Evolutionary conservation across 1,139 yeast genomes (phyloP).

Genomic region (Diutina scorzettiae): DNA sequence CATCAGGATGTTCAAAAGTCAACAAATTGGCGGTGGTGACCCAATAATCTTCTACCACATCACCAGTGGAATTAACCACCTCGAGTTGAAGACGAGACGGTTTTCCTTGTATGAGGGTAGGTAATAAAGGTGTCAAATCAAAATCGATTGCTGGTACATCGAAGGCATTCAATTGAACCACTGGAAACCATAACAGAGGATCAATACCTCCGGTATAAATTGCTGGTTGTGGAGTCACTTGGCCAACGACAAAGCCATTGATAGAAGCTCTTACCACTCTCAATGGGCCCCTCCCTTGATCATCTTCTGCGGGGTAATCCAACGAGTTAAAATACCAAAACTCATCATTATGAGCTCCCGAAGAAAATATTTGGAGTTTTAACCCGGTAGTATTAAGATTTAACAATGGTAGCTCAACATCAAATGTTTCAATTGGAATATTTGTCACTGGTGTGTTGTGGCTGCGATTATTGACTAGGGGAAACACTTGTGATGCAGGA

Average conservation of each 20-base stretch:
- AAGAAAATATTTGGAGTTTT: conserved; percentile 47
- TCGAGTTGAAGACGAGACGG: conserved; percentile 25
- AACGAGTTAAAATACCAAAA: conserved; percentile 71
- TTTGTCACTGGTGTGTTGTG: conserved; percentile 11
- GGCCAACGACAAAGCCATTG: conserved; percentile 36
- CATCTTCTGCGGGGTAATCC: conserved; percentile 24
- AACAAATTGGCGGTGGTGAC: conserved; percentile 51
- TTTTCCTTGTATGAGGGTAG: conserved; percentile 8
- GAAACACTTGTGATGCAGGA: conserved; percentile 13
- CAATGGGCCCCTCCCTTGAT: no score
- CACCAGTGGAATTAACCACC: conserved; percentile 48
- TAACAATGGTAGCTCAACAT: conserved; percentile 27
- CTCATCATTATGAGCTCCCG: conserved; percentile 74
- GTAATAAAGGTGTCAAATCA: conserved; percentile 10
- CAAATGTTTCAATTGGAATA: conserved; percentile 29
- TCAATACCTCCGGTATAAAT: conserved; percentile 11
- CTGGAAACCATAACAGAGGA: conserved; percentile 47
- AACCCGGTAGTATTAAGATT: conserved; percentile 44
- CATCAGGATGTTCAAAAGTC: no score
- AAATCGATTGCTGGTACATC: conserved; percentile 34
- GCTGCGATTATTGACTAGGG: conserved; percentile 16
- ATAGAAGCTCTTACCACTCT: conserved; percentile 42
- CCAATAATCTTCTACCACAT: conserved; percentile 52
- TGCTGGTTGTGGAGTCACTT: conserved; percentile 33
- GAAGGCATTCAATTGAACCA: conserved; percentile 61